phyloP scores from a whole-genome alignment of 202 grass and related monocot genomes.

The Digitaria exilis region DNA sequence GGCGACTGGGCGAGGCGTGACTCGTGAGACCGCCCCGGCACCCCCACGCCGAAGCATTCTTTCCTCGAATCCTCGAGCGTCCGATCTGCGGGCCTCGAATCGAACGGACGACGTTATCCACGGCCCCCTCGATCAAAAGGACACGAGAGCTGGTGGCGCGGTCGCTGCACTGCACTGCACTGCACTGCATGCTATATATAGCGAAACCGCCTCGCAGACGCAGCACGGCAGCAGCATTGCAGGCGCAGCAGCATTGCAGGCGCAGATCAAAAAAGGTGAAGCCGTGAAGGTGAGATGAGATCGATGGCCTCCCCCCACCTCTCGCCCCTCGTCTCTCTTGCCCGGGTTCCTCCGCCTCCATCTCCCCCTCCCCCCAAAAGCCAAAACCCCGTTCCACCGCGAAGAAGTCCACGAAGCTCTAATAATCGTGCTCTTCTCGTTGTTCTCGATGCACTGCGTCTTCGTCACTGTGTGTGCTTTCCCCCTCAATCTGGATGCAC shows the following conservation, averaged over 20 bases:
- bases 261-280: conserved; percentile 10
- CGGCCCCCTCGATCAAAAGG: background rate
- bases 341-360: background rate
- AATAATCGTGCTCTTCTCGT: background rate
- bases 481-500: too few species aligned
- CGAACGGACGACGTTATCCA: background rate
- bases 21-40: background rate
- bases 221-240: background rate
- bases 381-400: background rate
- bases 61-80: too few species aligned
- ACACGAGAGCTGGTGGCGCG: background rate
- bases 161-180: too few species aligned
- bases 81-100: background rate
- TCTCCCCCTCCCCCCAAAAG: too few species aligned
- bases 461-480: too few species aligned
- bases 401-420: too few species aligned
- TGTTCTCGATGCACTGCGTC: background rate
- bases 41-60: background rate
- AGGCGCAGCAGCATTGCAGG: too few species aligned
- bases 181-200: background rate
- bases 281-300: background rate
- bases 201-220: background rate
- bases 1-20: background rate
- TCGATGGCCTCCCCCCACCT: background rate
- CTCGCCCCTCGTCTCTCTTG: background rate